These are phyloP conservation scores for Cyanidioschyzon merolae DNA, from an alignment of 23 red algal species.

Conservation along the genomic window DNA sequence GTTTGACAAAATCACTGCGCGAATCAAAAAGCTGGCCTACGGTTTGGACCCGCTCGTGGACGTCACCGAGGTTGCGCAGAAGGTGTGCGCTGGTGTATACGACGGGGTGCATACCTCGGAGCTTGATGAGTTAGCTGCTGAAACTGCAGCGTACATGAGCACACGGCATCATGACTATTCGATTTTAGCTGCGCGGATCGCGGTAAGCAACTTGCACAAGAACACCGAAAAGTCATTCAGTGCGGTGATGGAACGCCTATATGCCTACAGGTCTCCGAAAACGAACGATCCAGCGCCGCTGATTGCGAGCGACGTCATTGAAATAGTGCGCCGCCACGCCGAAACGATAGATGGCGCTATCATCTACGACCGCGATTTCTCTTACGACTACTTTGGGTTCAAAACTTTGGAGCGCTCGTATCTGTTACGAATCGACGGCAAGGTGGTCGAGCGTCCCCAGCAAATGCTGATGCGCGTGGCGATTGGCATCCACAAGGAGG, in stretches of 20 bases:
- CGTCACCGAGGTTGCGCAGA: conserved; percentile 94
- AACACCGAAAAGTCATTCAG: conserved; percentile 83
- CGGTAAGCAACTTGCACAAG: conserved; percentile 97
- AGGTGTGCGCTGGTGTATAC: conserved; percentile 93
- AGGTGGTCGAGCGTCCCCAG: conserved; percentile 94
- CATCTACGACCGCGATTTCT: conserved; percentile 98
- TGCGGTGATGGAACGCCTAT: conserved; percentile 41
- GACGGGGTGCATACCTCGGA: conserved; percentile 91
- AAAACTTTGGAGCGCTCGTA: conserved; percentile 97
- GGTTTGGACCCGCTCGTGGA: conserved; percentile 90
- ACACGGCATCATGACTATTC: conserved; percentile 96
- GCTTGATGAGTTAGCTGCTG: conserved; percentile 92
- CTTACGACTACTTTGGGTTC: conserved; percentile 98
- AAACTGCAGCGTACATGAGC: conserved; percentile 96
- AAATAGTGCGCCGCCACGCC: conserved; percentile 62
- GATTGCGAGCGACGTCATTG: conserved; percentile 44
- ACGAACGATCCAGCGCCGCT: conserved; percentile 58
- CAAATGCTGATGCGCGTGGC: conserved; percentile 98
- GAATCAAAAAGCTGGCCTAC: conserved; percentile 95
- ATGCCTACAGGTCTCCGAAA: conserved; percentile 42
- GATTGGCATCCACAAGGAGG: conserved; percentile 79
- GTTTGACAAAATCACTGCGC: conserved; percentile 99
- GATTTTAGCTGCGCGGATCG: conserved; percentile 83
- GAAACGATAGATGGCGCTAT: conserved; percentile 66
- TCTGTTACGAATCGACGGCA: conserved; percentile 74